A percentile compares a stretch with the other conserved stretches of the same genome.
These are phyloP conservation scores for Globisporangium carolinianum DNA, from an alignment of 352 stramenopile species.

Conservation along the genomic window DNA sequence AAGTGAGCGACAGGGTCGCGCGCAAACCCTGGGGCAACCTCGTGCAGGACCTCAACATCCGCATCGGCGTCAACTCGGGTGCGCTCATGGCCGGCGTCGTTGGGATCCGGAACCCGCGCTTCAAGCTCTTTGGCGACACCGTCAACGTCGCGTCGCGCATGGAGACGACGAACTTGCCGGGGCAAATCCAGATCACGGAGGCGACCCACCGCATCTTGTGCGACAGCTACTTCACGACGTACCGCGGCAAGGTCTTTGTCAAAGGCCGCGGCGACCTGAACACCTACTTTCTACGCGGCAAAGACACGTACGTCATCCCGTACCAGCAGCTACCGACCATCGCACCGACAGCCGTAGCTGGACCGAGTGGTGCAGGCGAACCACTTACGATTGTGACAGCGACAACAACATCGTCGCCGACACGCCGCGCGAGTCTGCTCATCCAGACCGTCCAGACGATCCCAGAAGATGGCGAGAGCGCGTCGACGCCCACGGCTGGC, in stretches of 20 bases:
- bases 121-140: slow-evolving; percentile 86
- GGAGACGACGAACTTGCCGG: slow-evolving; percentile 74
- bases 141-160: slow-evolving; percentile 85
- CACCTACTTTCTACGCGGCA: slow-evolving; percentile 71
- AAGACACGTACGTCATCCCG: slow-evolving; percentile 49
- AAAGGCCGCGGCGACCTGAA: slow-evolving; percentile 81
- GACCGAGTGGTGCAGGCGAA: not conserved
- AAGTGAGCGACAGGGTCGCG: slow-evolving; percentile 65
- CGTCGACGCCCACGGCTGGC: slow-evolving; percentile 1
- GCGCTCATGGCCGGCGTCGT: slow-evolving; percentile 83
- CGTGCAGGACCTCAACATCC: slow-evolving; percentile 77
- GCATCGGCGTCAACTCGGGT: slow-evolving; percentile 83
- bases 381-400: not conserved
- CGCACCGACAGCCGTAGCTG: not conserved
- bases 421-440: slow-evolving; percentile 4
- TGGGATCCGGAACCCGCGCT: slow-evolving; percentile 74
- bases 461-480: slow-evolving; percentile 7
- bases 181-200: slow-evolving; percentile 79
- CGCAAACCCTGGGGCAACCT: slow-evolving; percentile 58
- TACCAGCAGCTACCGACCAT: slow-evolving; percentile 19
- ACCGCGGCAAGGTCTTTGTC: slow-evolving; percentile 72
- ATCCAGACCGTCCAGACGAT: slow-evolving; percentile 16
- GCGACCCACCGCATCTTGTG: slow-evolving; percentile 57
- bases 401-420: not conserved
- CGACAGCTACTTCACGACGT: slow-evolving; percentile 60